Evolutionary conservation across 139 green algal species (phyloP), one percentile per base, ranked within the genome.

Genomic region (Asterochloris erici): DNA sequence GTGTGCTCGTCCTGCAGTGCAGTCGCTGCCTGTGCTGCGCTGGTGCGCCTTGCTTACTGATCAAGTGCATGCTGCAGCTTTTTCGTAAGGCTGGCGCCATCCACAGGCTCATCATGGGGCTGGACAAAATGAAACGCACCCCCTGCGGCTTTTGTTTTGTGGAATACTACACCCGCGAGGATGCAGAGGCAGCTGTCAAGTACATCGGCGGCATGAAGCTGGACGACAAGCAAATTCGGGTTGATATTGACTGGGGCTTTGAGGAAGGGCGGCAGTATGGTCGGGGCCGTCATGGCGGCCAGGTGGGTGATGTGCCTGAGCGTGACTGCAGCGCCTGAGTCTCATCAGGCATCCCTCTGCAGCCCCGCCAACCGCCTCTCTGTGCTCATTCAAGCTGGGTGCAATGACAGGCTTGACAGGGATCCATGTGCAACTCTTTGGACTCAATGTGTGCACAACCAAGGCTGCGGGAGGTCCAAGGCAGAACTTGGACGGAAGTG

Each of bases 111-210:
- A 87, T 99, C 61, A 98, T 99, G 96, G 97, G 97, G 0, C 91
- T 99, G 73, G 95, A 99, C 91, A 94, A 94, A 83, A 85, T 94
- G 54, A 89, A 86, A 60, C 94, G 91, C 81, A 99, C 96, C 47
- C 97, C 97, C 29, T 99, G 97, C 85, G 97, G 97, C 77, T 99
- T 99, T 84, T 96, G 90, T 74, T 99, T 99, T 78, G 96, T 99
- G 29, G 91, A 95, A 27, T 98, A 95, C 82, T 91, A 95, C 88
- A 92, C 84, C 1, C 82, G 91, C 0, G 80, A 92, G 75, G 96
- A 96, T 85, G 89, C 96, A 12, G 93, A 98, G 89, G 87, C 91
- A 73, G 91, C 86, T 4, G 91, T 97, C 17, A 94, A 92, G 66
- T 98, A 96, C 85, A 86, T 99, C 63, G 99, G 94, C 83, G 96